Evolutionary conservation across 352 stramenopile species (phyloP), one percentile per base, ranked within the genome.

Genomic region (Phytopythium vexans): DNA sequence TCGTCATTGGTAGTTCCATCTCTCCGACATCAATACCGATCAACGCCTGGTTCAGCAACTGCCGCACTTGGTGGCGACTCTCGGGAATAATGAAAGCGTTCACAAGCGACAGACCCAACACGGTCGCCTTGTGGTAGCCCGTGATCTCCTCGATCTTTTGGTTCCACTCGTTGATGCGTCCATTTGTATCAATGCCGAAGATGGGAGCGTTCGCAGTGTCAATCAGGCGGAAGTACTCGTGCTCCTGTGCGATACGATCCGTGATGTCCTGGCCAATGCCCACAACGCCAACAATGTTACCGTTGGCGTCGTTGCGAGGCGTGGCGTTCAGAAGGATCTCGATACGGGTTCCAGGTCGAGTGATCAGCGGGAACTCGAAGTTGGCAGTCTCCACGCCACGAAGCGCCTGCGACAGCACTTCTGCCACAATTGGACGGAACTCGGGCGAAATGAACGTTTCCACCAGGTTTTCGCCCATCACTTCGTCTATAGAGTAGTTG

Each of bases 11-110:
- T 33, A 92, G 71, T 45, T 92, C 82, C 84, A 94, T 94, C 52
- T 94, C 84, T n/a, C 81, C 84, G n/a, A 94, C 80, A 44, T 92
- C 82, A 45, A 92, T 89, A 34, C 84, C 82, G 15, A 92, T 89
- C 43, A 92, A 46, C 7, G 82, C 84, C 64, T 92, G 78, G 48
- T 92, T 92, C 8, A 92, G 50, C 21, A 89, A 56, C 59, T 91
- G 78, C 0, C 80, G 70, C 36, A 92, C 82, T 40, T 87, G 70
- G 1, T 74, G 65, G 41, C 84, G 70, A 44, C 76, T 88, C 46
- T 94, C 84, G 6, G 67, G 67, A 2, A 70, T 92, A 47, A 94
- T 89, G 49, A 94, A 94, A 5, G 76, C 81, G 38, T 94, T 70
- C 8, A 93, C 83, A 7, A 94, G 60, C 7, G 81, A 92, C 21